These are phyloP conservation scores for Hyaloperonospora brassicae DNA, from an alignment of 352 stramenopile genomes.

Conservation along the genomic window DNA sequence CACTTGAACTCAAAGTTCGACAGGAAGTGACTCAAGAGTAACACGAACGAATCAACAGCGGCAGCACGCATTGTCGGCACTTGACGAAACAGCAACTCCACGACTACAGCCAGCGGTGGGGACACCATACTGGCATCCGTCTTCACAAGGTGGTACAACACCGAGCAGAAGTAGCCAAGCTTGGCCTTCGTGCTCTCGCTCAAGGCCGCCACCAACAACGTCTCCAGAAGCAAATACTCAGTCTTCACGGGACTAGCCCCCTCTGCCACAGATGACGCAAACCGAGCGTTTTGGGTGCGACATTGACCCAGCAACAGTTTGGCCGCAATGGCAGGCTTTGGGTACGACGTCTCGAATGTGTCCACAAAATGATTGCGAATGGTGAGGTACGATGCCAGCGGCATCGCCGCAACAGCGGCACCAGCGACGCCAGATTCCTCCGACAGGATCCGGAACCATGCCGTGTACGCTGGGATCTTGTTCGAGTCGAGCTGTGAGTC, in stretches of 20 bases:
- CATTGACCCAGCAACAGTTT: constrained; percentile 61
- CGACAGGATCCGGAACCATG: constrained; percentile 61
- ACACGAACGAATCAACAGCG: constrained; percentile 55
- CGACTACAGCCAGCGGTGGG: constrained; percentile 66
- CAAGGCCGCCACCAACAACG: constrained; percentile 55
- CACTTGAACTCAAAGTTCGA: constrained; percentile 87
- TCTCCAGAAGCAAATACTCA: constrained; percentile 77
- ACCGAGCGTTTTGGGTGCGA: constrained; percentile 52
- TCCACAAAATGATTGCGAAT: constrained; percentile 45
- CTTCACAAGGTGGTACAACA: constrained; percentile 77
- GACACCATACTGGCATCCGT: constrained; percentile 54
- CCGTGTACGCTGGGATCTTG: constrained; percentile 63
- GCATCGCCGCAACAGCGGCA: constrained; percentile 53
- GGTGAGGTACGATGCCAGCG: constrained; percentile 62
- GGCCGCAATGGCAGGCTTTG: constrained; percentile 60
- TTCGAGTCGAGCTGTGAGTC: constrained; percentile 34
- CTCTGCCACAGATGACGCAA: constrained; percentile 28
- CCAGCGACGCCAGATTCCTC: constrained; percentile 65
- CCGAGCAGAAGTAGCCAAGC: constrained; percentile 56
- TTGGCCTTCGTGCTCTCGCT: constrained; percentile 36
- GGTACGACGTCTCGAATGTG: constrained; percentile 54
- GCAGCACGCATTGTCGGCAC: constrained; percentile 62
- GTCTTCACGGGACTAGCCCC: constrained; percentile 38
- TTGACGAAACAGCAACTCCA: constrained; percentile 81
- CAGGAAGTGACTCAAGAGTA: constrained; percentile 78